Percentiles rank a stretch among this genome's conserved stretches.
These are phyloP conservation scores for Rhododendron ferrugineum DNA, from an alignment of 148 eudicot genomes.

Conservation along the genomic window DNA sequence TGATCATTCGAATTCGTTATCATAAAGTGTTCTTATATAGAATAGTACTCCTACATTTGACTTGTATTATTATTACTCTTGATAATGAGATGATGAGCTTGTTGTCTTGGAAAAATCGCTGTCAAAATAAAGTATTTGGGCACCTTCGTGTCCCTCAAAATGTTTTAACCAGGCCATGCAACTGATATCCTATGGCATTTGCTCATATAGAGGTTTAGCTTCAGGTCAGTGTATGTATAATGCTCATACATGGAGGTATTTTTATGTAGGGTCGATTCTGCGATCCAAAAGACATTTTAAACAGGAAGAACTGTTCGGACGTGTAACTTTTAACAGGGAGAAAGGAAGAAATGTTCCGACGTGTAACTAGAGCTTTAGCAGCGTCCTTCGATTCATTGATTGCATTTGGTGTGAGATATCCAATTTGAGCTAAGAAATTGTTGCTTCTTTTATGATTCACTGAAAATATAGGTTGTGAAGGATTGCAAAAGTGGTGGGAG, in stretches of 20 bases:
- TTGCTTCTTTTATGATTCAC: background rate
- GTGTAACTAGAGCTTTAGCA: background rate
- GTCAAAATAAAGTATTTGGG: background rate
- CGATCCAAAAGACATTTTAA: background rate
- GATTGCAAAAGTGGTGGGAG: background rate
- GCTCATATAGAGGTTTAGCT: background rate
- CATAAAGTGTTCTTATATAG: background rate
- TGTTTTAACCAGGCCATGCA: background rate
- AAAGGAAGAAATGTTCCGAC: background rate
- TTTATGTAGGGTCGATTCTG: background rate
- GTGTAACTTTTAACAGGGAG: background rate
- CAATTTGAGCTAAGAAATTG: background rate
- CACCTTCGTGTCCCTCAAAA: background rate
- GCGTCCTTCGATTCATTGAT: background rate
- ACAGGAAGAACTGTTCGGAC: background rate
- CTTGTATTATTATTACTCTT: background rate
- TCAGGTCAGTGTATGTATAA: background rate
- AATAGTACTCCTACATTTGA: background rate
- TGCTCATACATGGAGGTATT: background rate
- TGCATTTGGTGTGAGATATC: background rate
- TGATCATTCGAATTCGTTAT: background rate
- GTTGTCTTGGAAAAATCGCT: background rate
- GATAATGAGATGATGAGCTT: background rate
- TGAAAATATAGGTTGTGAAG: background rate
- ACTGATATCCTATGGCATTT: background rate